Base-by-base conservation (phyloP, 805 yeast species). In the Scheffersomyces spartinae region DNA sequence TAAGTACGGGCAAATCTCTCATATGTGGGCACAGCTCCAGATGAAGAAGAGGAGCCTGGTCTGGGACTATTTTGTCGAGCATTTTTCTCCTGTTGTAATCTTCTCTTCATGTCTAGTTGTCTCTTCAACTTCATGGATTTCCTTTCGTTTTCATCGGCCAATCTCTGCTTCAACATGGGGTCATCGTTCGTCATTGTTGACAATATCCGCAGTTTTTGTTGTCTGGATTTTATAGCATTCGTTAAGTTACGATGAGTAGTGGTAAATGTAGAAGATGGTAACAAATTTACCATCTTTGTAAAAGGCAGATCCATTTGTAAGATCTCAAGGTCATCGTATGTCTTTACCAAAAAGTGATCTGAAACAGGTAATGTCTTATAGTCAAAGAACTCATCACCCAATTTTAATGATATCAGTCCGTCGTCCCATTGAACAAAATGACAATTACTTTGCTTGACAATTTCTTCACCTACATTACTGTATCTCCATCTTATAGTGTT, bases 401-500 rank as follows among this genome's bases (percentile, higher is more conserved):
- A 56, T 43, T 83, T 86, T 38, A 91, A 58, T 2, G 96, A 85
- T 34, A 74, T 55, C 4, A 83, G 64, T 1, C 98, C 98, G 52
- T 91, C 97, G 29, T 80, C 78, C 98, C 98, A 91, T 48, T 83
- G 80, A 18, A 91, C 68, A 29, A 88, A 73, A 44, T 86, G 83
- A 4, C 95, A 76, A 45, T 91, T 91, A 7, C 94, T 78, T 47
- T 85, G 94, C 40, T 81, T 81, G 42, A 71, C 69, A 36, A 86
- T 72, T 21, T 74, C 75, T 27, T 65, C 58, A n/a, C 68, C 70
- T 32, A 74, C 75, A 31, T 78, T 71, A 9, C 84, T 78, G 49
- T 86, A 88, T 52, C 94, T 72, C 98, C 98, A 91, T 45, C 98
- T 71, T 17, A 91, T 63, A 0, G 95, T 84, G 49, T 85, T 88